A percentile compares a stretch with the other conserved stretches of the same genome.
Evolutionary conservation across 495 filamentous ascomycete genomes (phyloP).

Genomic region (Aspergillus bridgeri): DNA sequence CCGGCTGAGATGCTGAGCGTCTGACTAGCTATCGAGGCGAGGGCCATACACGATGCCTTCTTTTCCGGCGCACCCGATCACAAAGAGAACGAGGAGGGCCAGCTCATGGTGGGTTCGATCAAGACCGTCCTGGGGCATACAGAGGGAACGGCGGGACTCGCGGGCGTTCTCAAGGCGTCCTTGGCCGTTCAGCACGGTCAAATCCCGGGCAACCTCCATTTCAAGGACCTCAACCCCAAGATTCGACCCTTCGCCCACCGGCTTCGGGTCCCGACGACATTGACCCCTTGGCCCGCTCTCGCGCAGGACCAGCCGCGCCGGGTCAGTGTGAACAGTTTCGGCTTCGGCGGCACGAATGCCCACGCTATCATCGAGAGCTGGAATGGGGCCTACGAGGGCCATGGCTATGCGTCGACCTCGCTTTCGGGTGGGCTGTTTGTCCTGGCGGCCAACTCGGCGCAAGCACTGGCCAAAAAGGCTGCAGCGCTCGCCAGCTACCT

Average conservation of each 20-base stretch:
- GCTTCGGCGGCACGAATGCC: slow-evolving; percentile 62
- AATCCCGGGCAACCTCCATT: slow-evolving; percentile 56
- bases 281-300: slow-evolving; percentile 15
- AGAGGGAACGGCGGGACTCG: slow-evolving; percentile 57
- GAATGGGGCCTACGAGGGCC: neutral
- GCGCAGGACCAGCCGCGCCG: slow-evolving; percentile 21
- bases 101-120: slow-evolving; percentile 39
- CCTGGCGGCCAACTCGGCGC: slow-evolving; percentile 26
- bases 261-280: slow-evolving; percentile 14
- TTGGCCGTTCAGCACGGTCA: slow-evolving; percentile 45
- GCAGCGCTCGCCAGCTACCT: slow-evolving; percentile 1
- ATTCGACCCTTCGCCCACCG: slow-evolving; percentile 9
- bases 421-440: slow-evolving; percentile 26
- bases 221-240: slow-evolving; percentile 48
- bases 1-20: too few relatives aligned
- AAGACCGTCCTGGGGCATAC: slow-evolving; percentile 51
- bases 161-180: slow-evolving; percentile 34
- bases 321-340: slow-evolving; percentile 44
- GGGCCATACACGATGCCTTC: slow-evolving; percentile 18
- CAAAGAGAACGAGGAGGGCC: neutral
- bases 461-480: slow-evolving; percentile 17
- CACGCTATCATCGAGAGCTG: slow-evolving; percentile 56
- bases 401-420: too few relatives aligned
- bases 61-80: neutral
- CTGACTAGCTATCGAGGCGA: too few relatives aligned